phyloP scores from a whole-genome alignment of 768 basidiomycete species.

The Kwoniella shandongensis region DNA sequence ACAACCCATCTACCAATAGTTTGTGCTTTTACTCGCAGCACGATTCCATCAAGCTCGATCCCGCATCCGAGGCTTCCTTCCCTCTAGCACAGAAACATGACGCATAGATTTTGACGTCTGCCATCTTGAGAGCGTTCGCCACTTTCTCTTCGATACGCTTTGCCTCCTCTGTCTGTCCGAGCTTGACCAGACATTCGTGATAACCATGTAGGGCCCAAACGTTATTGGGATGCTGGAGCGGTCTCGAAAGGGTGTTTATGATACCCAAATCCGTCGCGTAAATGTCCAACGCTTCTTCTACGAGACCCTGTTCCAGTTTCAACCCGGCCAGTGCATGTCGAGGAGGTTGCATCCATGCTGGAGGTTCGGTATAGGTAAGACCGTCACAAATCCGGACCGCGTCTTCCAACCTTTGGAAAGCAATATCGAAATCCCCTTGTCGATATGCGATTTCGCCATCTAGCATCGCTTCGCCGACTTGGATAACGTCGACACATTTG shows the following conservation, averaged over 20 bases:
- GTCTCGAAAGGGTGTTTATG: constrained; percentile 27
- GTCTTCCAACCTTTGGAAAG: constrained; percentile 36
- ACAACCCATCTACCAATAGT: no score
- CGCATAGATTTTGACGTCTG: constrained; percentile 33
- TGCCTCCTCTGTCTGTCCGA: constrained; percentile 32
- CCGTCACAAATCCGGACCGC: constrained; percentile 36
- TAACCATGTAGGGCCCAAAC: constrained; percentile 47
- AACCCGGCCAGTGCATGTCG: constrained; percentile 47
- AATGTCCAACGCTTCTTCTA: constrained; percentile 29
- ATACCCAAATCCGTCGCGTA: constrained; percentile 44
- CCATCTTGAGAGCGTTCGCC: constrained; percentile 29
- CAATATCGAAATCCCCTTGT: constrained; percentile 30
- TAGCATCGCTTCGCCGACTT: constrained; percentile 38
- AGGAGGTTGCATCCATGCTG: constrained; percentile 44
- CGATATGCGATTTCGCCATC: constrained; percentile 48
- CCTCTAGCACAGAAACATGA: constrained; percentile 34
- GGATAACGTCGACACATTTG: constrained; percentile 20
- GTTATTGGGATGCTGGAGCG: constrained; percentile 44
- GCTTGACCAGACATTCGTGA: constrained; percentile 37
- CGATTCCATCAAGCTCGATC: no score
- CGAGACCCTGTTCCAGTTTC: constrained; percentile 35
- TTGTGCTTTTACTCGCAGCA: no score
- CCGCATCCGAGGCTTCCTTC: neutral
- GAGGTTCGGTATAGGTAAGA: constrained; percentile 43
- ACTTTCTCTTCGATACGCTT: constrained; percentile 25